phyloP scores from a whole-genome alignment of 768 basidiomycete genomes.

The Dictyophora rubrovolvata region DNA sequence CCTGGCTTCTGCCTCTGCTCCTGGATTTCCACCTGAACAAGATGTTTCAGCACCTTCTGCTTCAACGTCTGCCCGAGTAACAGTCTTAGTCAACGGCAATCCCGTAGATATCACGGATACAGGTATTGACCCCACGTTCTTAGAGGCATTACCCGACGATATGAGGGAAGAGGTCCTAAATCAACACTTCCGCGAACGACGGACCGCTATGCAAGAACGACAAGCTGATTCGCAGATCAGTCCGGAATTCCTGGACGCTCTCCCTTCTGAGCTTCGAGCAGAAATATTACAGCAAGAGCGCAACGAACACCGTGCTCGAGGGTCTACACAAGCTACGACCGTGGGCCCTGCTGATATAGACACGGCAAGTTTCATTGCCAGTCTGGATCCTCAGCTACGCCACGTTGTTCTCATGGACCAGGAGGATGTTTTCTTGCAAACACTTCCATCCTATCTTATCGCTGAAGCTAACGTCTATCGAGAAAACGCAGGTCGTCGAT shows the following conservation, averaged over 20 bases:
- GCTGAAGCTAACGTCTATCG: conserved; percentile 72
- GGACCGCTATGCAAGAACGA: conserved; percentile 58
- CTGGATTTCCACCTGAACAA: conserved; percentile 21
- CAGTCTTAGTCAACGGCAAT: conserved; percentile 85
- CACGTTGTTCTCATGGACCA: conserved; percentile 87
- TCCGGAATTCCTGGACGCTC: conserved; percentile 88
- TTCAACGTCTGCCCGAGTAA: conserved; percentile 37
- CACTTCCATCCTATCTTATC: conserved; percentile 74
- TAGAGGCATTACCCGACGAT: conserved; percentile 95
- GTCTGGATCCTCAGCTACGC: conserved; percentile 79
- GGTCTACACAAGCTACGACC: conserved; percentile 28
- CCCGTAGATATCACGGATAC: conserved; percentile 97
- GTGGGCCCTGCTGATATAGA: conserved; percentile 61
- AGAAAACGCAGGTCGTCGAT: conserved; percentile 36
- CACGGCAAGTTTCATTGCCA: conserved; percentile 84
- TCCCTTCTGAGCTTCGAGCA: conserved; percentile 92
- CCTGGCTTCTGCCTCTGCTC: conserved; percentile 3
- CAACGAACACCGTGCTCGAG: conserved; percentile 49
- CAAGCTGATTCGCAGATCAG: conserved; percentile 84
- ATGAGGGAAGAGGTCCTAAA: conserved; percentile 98
- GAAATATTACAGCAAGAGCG: conserved; percentile 96
- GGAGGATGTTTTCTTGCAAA: conserved; percentile 74
- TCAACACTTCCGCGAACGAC: conserved; percentile 90
- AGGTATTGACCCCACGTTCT: conserved; percentile 95
- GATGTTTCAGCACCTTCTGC: conserved; percentile 20